Conservation (phyloP, 2,329 filamentous ascomycete genomes). For the Pyricularia grisea region DNA sequence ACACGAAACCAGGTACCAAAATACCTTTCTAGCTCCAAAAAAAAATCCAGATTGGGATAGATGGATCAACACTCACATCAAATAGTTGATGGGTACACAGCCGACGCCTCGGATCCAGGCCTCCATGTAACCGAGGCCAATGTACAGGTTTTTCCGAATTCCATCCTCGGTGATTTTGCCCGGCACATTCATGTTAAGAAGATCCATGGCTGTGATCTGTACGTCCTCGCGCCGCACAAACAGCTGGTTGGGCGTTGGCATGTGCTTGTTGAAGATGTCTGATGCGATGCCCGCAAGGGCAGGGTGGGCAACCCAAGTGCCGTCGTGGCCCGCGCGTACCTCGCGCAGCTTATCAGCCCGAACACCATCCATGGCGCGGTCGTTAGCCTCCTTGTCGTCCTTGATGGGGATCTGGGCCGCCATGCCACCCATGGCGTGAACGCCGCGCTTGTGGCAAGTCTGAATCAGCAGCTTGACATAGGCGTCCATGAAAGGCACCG, state of each 20-base stretch:
- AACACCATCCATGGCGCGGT: constrained; percentile 87
- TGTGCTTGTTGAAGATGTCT: constrained; percentile 95
- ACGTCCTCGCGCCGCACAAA: constrained; percentile 88
- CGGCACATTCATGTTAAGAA: constrained; percentile 97
- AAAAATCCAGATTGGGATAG: not conserved
- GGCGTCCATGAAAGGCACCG: constrained; percentile 93
- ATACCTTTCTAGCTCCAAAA: not conserved
- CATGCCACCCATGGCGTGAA: constrained; percentile 99
- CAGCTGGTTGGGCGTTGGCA: constrained; percentile 97
- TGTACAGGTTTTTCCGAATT: constrained; percentile 95
- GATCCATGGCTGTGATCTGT: constrained; percentile 73
- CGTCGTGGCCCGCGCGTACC: constrained; percentile 90
- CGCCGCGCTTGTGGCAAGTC: constrained; percentile 91
- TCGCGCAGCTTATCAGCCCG: constrained; percentile 94
- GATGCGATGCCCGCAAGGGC: constrained; percentile 80
- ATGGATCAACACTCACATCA: constrained; percentile 54
- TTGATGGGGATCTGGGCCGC: constrained; percentile 98
- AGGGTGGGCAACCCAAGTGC: constrained; percentile 94
- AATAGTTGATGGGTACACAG: constrained; percentile 93
- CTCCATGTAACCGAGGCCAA: constrained; percentile 97
- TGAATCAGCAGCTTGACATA: constrained; percentile 97
- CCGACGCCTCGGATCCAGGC: constrained; percentile 92
- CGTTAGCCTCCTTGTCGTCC: constrained; percentile 82
- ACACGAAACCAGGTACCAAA: not conserved
- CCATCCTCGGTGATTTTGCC: constrained; percentile 87